Evolutionary conservation across 2,329 filamentous ascomycete species (phyloP), one percentile per base, ranked within the genome.

Genomic region (Colletotrichum spaethianum): DNA sequence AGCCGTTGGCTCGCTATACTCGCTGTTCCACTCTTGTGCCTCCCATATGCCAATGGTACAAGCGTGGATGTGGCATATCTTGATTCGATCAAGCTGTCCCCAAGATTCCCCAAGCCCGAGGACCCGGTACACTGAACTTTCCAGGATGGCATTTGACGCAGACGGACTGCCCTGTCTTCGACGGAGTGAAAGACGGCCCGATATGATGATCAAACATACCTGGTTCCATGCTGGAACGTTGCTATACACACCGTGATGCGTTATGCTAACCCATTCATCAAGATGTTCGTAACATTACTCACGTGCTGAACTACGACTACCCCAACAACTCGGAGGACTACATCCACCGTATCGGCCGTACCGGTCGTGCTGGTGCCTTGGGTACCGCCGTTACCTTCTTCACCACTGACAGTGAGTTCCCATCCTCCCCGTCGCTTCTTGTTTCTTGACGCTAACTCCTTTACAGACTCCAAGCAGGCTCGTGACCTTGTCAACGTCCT

Each of bases 231-330:
- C 88, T 90, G 89, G 89, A 89, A 86, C 83, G 84, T 89, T 91
- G 89, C 88, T 88, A 88, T 87, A 85, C 83, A 80, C 78, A 80
- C 78, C 79, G 82, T 82, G 80, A 84, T 83, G 88, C 87, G 86
- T 85, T 87, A 40, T 89, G 87, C 94, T 97, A 97, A 97, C 93
- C 89, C 90, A 84, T 80, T 79, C 79, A 80, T 81, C 82, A 98
- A 98, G 96, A 99, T 93, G 96, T 99, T 89, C 96, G 95, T 88
- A 97, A 99, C 90, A 99, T 99, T 88, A 98, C 96, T 86, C 96
- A 99, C 88, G 96, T 99, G 86, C 91, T 99, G 87, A 98, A 98
- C 92, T 98, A 98, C 94, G 96, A 98, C 85, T 98, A 98, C 86
- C 96, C 96, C 84, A 98, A 98, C 89, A 98, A 98, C 86, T 91